Evolutionary conservation across 306 rosid species (phyloP).

Genomic region (Malus asiatica): DNA sequence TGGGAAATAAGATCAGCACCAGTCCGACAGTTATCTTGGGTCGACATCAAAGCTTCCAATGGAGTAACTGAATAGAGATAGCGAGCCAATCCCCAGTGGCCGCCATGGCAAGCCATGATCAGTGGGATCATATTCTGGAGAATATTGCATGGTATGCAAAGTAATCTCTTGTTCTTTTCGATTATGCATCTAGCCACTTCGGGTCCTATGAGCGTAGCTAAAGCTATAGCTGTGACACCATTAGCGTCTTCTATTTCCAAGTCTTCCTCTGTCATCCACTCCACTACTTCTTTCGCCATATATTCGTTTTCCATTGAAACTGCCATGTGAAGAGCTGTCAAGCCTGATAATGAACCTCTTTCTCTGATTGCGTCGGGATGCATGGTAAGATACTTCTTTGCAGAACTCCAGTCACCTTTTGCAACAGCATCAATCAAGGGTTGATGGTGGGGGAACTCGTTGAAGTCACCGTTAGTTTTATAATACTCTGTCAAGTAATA

Average conservation of each 20-base stretch:
- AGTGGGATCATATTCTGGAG: not conserved
- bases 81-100: not conserved
- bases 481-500: not conserved
- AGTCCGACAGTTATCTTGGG: not conserved
- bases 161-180: not conserved
- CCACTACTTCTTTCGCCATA: not conserved
- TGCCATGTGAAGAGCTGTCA: not conserved
- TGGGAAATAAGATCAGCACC: not conserved
- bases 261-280: not conserved
- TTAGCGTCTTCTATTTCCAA: not conserved
- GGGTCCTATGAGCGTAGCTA: not conserved
- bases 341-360: not conserved
- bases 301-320: not conserved
- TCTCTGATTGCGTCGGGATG: not conserved
- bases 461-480: not conserved
- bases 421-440: not conserved
- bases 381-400: not conserved
- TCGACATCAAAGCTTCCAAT: not conserved
- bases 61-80: slow-evolving; percentile 7
- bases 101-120: not conserved
- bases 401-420: not conserved
- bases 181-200: not conserved
- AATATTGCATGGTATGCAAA: not conserved
- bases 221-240: not conserved
- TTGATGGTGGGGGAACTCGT: not conserved